A percentile compares a stretch with the other conserved stretches of the same genome.
These are phyloP conservation scores for Sclerotinia subarctica DNA, from an alignment of 2,329 filamentous ascomycete species.

Conservation along the genomic window DNA sequence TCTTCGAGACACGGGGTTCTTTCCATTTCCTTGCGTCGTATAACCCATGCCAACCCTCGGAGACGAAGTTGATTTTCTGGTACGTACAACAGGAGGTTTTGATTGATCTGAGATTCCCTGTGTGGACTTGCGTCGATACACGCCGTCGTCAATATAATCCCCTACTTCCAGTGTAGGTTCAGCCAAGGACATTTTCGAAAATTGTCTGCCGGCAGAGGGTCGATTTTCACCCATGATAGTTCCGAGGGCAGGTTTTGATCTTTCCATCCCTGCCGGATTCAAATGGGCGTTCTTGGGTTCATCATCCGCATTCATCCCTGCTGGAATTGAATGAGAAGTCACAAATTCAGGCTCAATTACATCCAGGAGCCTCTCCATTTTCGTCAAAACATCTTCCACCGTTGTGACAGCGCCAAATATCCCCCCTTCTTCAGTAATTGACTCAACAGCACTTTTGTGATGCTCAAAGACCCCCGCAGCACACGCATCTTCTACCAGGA, in stretches of 20 bases:
- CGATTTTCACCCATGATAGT: background rate
- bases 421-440: conserved; percentile 38
- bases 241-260: too few relatives aligned
- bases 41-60: too few relatives aligned
- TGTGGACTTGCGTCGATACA: background rate
- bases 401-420: conserved; percentile 40
- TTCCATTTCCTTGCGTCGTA: too few relatives aligned
- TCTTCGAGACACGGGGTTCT: too few relatives aligned
- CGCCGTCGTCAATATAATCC: background rate
- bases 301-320: background rate
- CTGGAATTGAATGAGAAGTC: background rate
- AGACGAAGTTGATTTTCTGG: too few relatives aligned
- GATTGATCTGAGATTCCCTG: background rate
- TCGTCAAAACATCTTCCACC: background rate
- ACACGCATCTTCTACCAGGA: conserved; percentile 37
- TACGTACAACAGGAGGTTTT: background rate
- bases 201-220: background rate
- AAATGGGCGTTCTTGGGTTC: too few relatives aligned
- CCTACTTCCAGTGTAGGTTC: background rate
- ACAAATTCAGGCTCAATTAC: background rate
- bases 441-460: conserved; percentile 36
- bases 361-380: background rate
- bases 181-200: background rate
- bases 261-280: background rate
- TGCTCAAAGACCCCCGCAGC: conserved; percentile 35